A percentile compares a stretch with the other conserved stretches of the same genome.
Evolutionary conservation across 345 rosid species (phyloP).

Genomic region (Aquilaria malaccensis): DNA sequence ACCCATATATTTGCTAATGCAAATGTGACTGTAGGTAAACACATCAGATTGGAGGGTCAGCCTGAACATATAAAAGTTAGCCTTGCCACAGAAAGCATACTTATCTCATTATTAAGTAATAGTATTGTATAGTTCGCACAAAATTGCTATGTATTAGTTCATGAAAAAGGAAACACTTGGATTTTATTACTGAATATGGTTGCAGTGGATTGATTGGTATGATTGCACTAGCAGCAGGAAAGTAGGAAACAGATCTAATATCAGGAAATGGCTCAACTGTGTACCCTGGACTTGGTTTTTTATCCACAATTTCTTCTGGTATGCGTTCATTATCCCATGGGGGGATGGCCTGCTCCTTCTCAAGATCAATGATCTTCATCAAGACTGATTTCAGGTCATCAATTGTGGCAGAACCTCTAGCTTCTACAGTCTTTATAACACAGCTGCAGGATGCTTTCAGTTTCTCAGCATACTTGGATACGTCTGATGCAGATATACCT

Average conservation of each 20-base stretch:
- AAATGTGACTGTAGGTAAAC: no score
- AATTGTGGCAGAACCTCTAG: slow-evolving; percentile 52
- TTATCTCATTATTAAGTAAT: no score
- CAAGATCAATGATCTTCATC: slow-evolving; percentile 48
- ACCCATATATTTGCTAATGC: slow-evolving; percentile 20
- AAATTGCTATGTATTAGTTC: no score
- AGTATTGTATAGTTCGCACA: no score
- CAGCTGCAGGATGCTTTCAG: slow-evolving; percentile 64
- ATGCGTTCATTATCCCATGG: slow-evolving; percentile 85
- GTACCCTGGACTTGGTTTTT: slow-evolving; percentile 79
- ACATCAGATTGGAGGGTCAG: no score
- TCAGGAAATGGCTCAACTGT: slow-evolving; percentile 15
- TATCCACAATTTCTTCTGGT: slow-evolving; percentile 73
- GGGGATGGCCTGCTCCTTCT: slow-evolving; percentile 48
- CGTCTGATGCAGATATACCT: slow-evolving; percentile 79
- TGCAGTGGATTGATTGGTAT: no score
- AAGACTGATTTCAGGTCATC: slow-evolving; percentile 56
- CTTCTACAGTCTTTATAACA: slow-evolving; percentile 81
- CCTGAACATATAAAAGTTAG: no score
- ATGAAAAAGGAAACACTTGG: no score
- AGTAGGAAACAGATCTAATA: no score
- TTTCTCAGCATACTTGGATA: slow-evolving; percentile 71
- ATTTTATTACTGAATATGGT: no score
- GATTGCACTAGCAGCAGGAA: no score
- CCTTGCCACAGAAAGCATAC: no score